These are phyloP conservation scores for Apostasia shenzhenica DNA, from an alignment of 106 monocot genomes.

Conservation along the genomic window DNA sequence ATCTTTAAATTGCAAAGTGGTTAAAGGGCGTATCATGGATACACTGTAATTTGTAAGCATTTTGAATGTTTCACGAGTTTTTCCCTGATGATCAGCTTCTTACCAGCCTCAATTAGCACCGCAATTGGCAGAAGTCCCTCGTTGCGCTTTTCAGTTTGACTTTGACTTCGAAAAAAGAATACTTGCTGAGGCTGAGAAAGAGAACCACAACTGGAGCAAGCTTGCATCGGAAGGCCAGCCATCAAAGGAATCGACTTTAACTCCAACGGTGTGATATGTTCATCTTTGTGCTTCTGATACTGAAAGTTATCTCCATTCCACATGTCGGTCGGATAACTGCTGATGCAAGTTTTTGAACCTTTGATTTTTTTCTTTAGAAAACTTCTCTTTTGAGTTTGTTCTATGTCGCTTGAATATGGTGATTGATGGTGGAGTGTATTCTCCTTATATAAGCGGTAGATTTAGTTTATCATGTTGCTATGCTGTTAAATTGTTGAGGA, in stretches of 20 bases:
- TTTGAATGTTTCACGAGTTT: background rate
- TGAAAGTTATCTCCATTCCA: no score
- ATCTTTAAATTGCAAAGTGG: background rate
- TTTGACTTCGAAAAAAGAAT: slow-evolving; percentile 92
- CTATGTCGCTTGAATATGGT: no score
- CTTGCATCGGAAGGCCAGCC: slow-evolving; percentile 44
- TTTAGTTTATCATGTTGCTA: no score
- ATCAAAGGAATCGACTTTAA: slow-evolving; percentile 33
- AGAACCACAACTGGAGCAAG: slow-evolving; percentile 69
- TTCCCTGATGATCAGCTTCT: background rate
- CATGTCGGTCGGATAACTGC: no score
- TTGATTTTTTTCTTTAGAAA: no score
- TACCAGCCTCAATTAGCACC: slow-evolving; percentile 79
- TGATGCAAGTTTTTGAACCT: no score
- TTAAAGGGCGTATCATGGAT: no score
- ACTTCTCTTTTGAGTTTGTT: no score
- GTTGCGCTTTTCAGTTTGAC: slow-evolving; percentile 83
- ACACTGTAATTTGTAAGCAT: background rate
- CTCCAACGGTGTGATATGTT: slow-evolving; percentile 31
- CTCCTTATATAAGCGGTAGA: no score
- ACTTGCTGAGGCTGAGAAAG: slow-evolving; percentile 84
- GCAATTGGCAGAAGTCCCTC: slow-evolving; percentile 61
- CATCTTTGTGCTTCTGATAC: no score
- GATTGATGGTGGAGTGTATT: no score
- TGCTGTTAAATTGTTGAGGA: no score